Evolutionary conservation across 1,284 basidiomycete genomes (phyloP).

Genomic region (Rhodotorula mucilaginosa): DNA sequence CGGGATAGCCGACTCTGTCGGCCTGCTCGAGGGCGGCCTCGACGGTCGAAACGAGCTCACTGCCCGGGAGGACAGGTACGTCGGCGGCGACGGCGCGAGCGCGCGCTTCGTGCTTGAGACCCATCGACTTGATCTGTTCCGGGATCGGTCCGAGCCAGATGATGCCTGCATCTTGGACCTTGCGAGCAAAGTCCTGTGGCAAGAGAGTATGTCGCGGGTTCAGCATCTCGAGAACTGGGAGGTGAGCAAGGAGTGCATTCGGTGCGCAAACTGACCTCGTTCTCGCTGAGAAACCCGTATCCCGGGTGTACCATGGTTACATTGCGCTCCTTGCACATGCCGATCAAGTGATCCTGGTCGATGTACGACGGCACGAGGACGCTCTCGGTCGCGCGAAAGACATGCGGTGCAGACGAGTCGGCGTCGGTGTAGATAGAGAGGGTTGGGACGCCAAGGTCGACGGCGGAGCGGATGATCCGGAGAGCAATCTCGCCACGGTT

Average conservation of each 20-base stretch:
- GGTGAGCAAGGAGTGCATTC: no score
- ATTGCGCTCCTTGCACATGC: conserved; percentile 69
- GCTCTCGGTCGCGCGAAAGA: conserved; percentile 80
- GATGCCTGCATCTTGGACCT: conserved; percentile 57
- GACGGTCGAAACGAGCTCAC: conserved; percentile 53
- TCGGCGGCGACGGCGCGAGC: conserved; percentile 56
- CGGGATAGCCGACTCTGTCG: conserved; percentile 58
- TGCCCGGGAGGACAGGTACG: conserved; percentile 62
- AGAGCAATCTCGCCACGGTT: conserved; percentile 92
- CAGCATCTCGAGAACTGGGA: neutral
- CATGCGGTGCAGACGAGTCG: conserved; percentile 74
- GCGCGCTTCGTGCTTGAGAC: conserved; percentile 63
- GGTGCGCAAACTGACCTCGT: conserved; percentile 39
- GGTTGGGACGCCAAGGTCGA: conserved; percentile 77
- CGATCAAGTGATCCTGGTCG: conserved; percentile 87
- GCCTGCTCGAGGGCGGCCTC: conserved; percentile 56
- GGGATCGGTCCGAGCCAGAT: conserved; percentile 63
- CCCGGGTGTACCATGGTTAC: conserved; percentile 84
- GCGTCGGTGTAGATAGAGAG: conserved; percentile 86
- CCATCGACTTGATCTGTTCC: conserved; percentile 59
- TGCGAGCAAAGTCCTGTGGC: conserved; percentile 54
- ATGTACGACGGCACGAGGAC: conserved; percentile 85
- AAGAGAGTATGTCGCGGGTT: no score
- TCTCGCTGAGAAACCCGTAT: conserved; percentile 86
- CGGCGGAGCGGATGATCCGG: conserved; percentile 81